phyloP scores from a whole-genome alignment of 2,329 filamentous ascomycete genomes.

The Pseudocercospora cruenta region DNA sequence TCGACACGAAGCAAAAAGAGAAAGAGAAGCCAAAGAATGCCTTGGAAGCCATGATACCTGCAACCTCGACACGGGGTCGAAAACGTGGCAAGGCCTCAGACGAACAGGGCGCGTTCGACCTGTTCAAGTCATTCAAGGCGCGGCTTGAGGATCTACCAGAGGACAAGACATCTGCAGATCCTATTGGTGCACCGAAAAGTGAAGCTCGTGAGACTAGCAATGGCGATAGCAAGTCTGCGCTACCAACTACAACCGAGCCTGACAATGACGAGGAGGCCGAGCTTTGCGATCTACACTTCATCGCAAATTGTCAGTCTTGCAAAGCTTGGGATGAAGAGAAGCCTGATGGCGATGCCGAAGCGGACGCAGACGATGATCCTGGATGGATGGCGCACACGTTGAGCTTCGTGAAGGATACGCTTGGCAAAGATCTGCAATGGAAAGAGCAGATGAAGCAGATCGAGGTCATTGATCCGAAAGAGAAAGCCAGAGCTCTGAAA shows the following conservation, averaged over 20 bases:
- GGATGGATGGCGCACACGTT: slow-evolving; percentile 87
- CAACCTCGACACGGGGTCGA: slow-evolving; percentile 69
- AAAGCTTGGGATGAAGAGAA: slow-evolving; percentile 76
- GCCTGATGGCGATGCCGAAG: slow-evolving; percentile 58
- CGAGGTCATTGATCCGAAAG: slow-evolving; percentile 77
- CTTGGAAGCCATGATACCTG: slow-evolving; percentile 74
- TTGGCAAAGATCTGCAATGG: slow-evolving; percentile 90
- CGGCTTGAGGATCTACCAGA: slow-evolving; percentile 63
- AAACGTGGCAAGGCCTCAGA: slow-evolving; percentile 63
- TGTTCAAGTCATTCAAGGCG: slow-evolving; percentile 78
- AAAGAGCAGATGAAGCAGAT: slow-evolving; percentile 84
- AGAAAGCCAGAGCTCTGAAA: slow-evolving; percentile 36
- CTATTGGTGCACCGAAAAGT: slow-evolving; percentile 7
- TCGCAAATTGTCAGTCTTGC: slow-evolving; percentile 92
- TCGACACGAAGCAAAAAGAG: slow-evolving; percentile 40
- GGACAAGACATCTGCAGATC: slow-evolving; percentile 7
- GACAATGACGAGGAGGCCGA: slow-evolving; percentile 69
- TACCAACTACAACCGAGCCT: slow-evolving; percentile 33
- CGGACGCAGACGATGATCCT: slow-evolving; percentile 55
- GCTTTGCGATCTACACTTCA: slow-evolving; percentile 93
- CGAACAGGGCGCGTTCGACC: slow-evolving; percentile 63
- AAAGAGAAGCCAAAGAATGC: slow-evolving; percentile 67
- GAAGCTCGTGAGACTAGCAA: slow-evolving; percentile 6
- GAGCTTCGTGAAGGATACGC: slow-evolving; percentile 82
- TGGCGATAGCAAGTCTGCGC: slow-evolving; percentile 14